phyloP scores from a whole-genome alignment of 2,329 filamentous ascomycete genomes.

The Monilinia laxa region DNA sequence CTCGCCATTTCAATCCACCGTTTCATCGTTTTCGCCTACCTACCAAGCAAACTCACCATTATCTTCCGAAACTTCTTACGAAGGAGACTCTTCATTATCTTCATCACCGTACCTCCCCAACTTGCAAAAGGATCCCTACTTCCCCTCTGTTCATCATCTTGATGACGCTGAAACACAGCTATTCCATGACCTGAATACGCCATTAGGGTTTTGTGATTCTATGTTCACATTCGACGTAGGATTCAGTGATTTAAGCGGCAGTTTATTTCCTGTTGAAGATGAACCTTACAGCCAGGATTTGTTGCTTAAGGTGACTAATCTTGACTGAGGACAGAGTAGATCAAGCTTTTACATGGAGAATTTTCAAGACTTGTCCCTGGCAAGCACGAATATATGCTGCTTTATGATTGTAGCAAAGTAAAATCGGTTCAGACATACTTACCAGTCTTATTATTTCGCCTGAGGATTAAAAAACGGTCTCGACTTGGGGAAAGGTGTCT shows the following conservation, averaged over 20 bases:
- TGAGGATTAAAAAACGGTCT: background rate
- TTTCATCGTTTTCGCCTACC: conserved; percentile 1
- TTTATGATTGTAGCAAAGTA: background rate
- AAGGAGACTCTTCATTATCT: background rate
- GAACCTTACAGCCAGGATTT: background rate
- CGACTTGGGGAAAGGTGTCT: background rate
- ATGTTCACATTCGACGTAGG: background rate
- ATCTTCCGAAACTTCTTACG: background rate
- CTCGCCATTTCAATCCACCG: background rate
- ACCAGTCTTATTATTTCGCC: background rate
- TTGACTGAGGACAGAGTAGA: background rate
- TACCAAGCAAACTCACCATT: conserved; percentile 7
- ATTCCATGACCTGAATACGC: conserved; percentile 1
- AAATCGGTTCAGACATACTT: background rate
- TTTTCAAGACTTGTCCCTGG: no score
- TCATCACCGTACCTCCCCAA: background rate
- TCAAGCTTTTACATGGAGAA: background rate
- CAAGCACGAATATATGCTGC: background rate
- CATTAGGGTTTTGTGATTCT: background rate
- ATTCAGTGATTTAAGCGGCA: background rate
- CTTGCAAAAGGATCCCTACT: conserved; percentile 1
- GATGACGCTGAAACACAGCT: background rate
- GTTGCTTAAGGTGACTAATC: background rate
- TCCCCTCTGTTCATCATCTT: background rate
- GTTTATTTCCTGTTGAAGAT: conserved; percentile 4